Base-by-base conservation (phyloP, 2,329 filamentous ascomycete species). In the Colletotrichum plurivorum region DNA sequence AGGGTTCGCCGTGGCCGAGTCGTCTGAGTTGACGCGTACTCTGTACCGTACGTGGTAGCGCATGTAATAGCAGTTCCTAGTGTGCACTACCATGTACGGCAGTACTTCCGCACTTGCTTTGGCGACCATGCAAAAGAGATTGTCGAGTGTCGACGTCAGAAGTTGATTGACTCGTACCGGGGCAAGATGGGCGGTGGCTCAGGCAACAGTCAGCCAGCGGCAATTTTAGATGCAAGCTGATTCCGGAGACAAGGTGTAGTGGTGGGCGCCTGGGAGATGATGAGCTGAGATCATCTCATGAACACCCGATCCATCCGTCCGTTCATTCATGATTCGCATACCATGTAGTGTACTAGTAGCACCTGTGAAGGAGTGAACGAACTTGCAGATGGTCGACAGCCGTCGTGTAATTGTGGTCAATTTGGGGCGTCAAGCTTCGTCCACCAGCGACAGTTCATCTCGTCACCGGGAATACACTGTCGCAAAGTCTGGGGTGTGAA, bases 161-260 rank as follows among this genome's bases (percentile, higher is more conserved):
- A 61, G 45, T 66, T 61, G 62, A 61, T 69, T 69, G 67, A 69
- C 67, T 69, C 67, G 62, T 67, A 52, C 62, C 20, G 27, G 15
- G 20, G 53, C 27, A 41, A 46, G 27, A 52, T 56, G 67, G 51
- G 63, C 51, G 51, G 62, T 67, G 61, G 54, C 49, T 65, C 48
- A 18, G 53, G 49, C 49, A 67, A 67, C 62, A 69, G 62, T 66
- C 67, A 61, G 63, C 55, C 43, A 56, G 62, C 51, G 63, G 62
- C 67, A 69, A 67, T 69, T 61, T 69, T 48, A 66, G 67, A 69
- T 69, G 62, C 62, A 69, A 55, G 67, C 62, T 66, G 55, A 53
- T 61, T 69, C 62, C 46, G 55, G 31, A 52, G 10, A 51, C 49
- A 43, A 39, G 41, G 45, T 52, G 58, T 61, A 52, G 48, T 55